Conservation (phyloP, 176 grass and related monocot species). For the Musa itinerans region DNA sequence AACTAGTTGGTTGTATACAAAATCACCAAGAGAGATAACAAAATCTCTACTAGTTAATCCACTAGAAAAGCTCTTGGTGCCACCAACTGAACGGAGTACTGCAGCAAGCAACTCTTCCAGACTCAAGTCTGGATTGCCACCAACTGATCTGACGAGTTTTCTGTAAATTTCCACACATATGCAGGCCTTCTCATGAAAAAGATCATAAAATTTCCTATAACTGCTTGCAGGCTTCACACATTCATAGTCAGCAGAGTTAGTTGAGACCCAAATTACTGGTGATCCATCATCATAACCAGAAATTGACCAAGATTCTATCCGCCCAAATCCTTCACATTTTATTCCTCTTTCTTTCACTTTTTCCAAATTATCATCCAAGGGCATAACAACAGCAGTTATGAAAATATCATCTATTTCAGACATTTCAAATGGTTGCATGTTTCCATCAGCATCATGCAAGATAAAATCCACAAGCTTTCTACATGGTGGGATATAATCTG, state of each 20-base stretch:
- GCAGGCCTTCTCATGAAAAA: conserved; percentile 84
- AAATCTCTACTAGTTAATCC: conserved; percentile 76
- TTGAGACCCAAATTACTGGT: conserved; percentile 78
- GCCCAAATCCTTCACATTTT: conserved; percentile 95
- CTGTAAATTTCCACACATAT: conserved; percentile 90
- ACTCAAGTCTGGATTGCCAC: conserved; percentile 70
- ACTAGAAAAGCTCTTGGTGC: conserved; percentile 38
- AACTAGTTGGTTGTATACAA: conserved; percentile 83
- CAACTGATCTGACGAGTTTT: conserved; percentile 63
- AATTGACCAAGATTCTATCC: conserved; percentile 88
- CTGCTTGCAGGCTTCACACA: conserved; percentile 80
- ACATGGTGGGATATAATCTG: conserved; percentile 60
- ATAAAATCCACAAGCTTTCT: conserved; percentile 83
- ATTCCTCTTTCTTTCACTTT: conserved; percentile 82
- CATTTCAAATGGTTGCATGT: conserved; percentile 92
- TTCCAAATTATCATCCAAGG: conserved; percentile 76
- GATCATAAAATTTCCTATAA: conserved; percentile 78
- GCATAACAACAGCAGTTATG: conserved; percentile 90
- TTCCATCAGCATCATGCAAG: conserved; percentile 83
- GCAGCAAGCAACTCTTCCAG: conserved; percentile 88
- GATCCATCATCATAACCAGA: conserved; percentile 97
- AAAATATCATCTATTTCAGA: conserved; percentile 87
- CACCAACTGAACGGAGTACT: conserved; percentile 75
- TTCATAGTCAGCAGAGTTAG: conserved; percentile 92
- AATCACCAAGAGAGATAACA: conserved; percentile 76